Evolutionary conservation across 306 rosid genomes (phyloP).

Genomic region (Vigna hirtella): DNA sequence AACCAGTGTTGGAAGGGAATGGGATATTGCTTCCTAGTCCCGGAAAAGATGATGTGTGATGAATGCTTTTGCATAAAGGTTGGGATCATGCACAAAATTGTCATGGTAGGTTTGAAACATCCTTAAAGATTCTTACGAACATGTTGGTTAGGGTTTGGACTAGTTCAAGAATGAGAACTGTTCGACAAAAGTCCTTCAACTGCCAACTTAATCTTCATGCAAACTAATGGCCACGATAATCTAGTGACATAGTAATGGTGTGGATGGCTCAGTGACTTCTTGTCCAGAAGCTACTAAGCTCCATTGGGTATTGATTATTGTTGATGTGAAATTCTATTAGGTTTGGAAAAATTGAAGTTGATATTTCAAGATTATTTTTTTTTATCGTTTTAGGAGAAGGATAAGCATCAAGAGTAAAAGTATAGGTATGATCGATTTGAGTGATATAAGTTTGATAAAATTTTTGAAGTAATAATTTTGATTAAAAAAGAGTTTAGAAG

Average conservation of each 20-base stretch:
- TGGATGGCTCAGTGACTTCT: background rate
- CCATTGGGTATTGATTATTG: background rate
- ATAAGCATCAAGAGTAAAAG: background rate
- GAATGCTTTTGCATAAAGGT: background rate
- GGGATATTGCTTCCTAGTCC: background rate
- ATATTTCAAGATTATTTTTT: background rate
- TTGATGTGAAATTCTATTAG: background rate
- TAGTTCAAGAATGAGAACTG: background rate
- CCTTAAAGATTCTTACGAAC: slow-evolving; percentile 17
- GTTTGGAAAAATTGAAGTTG: background rate
- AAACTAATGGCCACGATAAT: slow-evolving; percentile 12
- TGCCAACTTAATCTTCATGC: background rate
- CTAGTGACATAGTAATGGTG: background rate
- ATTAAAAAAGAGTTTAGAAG: no score
- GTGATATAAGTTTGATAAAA: background rate
- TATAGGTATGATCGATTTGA: background rate
- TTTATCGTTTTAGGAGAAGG: background rate
- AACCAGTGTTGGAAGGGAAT: background rate
- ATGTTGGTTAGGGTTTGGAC: slow-evolving; percentile 20
- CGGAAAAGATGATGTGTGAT: background rate
- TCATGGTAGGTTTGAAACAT: slow-evolving; percentile 19
- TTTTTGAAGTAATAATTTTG: no score
- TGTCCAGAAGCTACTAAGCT: background rate
- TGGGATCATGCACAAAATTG: background rate
- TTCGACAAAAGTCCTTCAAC: background rate